A percentile compares a stretch with the other conserved stretches of the same genome.
Evolutionary conservation across 2,329 filamentous ascomycete genomes (phyloP).

Genomic region (Xylariaceae sp.): DNA sequence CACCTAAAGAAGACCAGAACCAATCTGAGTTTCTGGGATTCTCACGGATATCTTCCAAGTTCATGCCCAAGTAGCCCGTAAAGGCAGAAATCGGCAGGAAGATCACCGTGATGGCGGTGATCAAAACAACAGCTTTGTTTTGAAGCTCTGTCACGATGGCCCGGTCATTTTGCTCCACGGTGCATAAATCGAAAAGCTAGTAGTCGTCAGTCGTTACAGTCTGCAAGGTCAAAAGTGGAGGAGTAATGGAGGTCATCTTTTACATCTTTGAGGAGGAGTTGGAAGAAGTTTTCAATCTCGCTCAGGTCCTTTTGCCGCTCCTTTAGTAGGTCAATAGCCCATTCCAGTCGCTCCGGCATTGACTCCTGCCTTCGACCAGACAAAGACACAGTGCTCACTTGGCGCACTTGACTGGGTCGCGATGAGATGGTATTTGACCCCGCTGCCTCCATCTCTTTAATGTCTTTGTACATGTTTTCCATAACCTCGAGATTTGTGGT

Average conservation of each 20-base stretch:
- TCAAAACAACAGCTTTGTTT: conserved; percentile 8
- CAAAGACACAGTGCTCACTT: background rate
- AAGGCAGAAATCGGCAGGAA: conserved; percentile 6
- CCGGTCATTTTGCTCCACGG: conserved; percentile 9
- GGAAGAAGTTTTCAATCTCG: background rate
- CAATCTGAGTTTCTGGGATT: no score
- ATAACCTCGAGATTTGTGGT: conserved; percentile 1
- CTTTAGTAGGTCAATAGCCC: conserved; percentile 4
- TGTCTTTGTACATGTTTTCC: conserved; percentile 2
- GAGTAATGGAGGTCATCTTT: background rate
- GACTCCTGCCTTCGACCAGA: conserved; percentile 1
- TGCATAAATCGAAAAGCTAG: conserved; percentile 6
- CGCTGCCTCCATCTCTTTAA: background rate
- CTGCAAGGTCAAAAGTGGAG: background rate
- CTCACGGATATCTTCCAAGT: background rate
- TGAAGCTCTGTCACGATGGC: conserved; percentile 3
- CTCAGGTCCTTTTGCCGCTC: conserved; percentile 3
- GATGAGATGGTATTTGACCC: no score
- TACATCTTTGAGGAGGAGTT: conserved; percentile 2
- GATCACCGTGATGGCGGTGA: conserved; percentile 6
- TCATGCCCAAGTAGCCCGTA: background rate
- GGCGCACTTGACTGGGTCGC: no score
- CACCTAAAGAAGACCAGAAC: no score
- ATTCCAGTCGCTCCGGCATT: conserved; percentile 5
- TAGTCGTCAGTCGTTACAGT: background rate